Percentiles rank a stretch among this genome's conserved stretches.
Conservation (phyloP, 352 stramenopile species). For the Phytopythium ostracodes region DNA sequence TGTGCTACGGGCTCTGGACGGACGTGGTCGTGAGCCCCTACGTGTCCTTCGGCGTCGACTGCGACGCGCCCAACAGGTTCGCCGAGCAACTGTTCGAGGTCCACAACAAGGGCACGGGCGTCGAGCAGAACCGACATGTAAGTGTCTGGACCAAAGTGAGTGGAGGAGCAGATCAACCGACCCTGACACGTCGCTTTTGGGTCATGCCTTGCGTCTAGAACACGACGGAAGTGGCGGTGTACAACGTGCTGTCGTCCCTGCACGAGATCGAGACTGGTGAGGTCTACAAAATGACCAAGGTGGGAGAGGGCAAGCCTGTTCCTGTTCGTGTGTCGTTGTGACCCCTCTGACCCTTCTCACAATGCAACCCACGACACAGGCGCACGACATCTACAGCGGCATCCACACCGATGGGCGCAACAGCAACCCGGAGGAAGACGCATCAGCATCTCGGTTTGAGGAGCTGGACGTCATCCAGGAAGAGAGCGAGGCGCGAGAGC, state of each 20-base stretch:
- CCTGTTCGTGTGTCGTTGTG: too few relatives aligned
- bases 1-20: constrained; percentile 87
- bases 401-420: constrained; percentile 32
- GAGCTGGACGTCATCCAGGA: constrained; percentile 22
- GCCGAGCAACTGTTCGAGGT: constrained; percentile 91
- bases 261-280: constrained; percentile 88
- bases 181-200: background rate
- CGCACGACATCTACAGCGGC: constrained; percentile 85
- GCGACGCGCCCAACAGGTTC: constrained; percentile 61
- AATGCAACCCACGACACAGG: constrained; percentile 13
- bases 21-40: constrained; percentile 92
- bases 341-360: background rate
- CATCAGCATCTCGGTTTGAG: constrained; percentile 15
- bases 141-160: constrained; percentile 1
- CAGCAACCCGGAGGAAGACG: constrained; percentile 10
- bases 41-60: constrained; percentile 87
- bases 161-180: background rate
- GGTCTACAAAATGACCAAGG: constrained; percentile 87
- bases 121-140: constrained; percentile 93
- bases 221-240: constrained; percentile 89
- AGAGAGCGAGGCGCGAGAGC: background rate
- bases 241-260: constrained; percentile 90
- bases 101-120: constrained; percentile 90
- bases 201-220: constrained; percentile 43
- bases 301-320: constrained; percentile 7